Evolutionary conservation across 768 basidiomycete genomes (phyloP).

Genomic region (Gloeopeniophorella convolvens): DNA sequence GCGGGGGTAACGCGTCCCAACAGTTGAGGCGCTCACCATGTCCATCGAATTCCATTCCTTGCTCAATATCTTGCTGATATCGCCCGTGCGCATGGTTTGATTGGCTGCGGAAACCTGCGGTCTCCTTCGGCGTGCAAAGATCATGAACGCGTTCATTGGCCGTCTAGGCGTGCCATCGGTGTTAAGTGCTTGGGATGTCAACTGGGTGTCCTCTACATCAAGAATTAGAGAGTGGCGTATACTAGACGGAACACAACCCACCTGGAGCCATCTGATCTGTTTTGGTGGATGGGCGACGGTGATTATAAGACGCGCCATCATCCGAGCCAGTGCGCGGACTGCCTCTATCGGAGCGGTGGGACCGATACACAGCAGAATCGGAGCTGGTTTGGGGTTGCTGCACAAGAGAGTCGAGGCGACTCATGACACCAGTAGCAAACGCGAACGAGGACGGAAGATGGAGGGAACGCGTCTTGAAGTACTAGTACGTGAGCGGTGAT

Average conservation of each 20-base stretch:
- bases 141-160: constrained; percentile 94
- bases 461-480: constrained; percentile 11
- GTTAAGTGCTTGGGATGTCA: constrained; percentile 77
- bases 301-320: constrained; percentile 10
- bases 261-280: constrained; percentile 12
- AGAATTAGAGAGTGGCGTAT: background rate
- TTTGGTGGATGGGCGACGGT: constrained; percentile 10
- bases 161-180: constrained; percentile 84
- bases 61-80: constrained; percentile 82
- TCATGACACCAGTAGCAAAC: constrained; percentile 11
- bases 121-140: constrained; percentile 74
- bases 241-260: background rate
- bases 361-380: constrained; percentile 12
- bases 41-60: constrained; percentile 83
- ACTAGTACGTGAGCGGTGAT: constrained; percentile 12
- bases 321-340: constrained; percentile 17
- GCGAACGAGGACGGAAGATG: constrained; percentile 4
- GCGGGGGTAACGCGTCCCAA: constrained; percentile 8
- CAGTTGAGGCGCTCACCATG: constrained; percentile 40
- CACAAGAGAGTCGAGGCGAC: constrained; percentile 17
- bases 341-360: constrained; percentile 10
- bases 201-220: constrained; percentile 20
- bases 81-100: constrained; percentile 84
- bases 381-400: constrained; percentile 13
- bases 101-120: constrained; percentile 85